These are phyloP conservation scores for Chloranthus sessilifolius DNA, from an alignment of 164 flowering plant species.

Conservation along the genomic window DNA sequence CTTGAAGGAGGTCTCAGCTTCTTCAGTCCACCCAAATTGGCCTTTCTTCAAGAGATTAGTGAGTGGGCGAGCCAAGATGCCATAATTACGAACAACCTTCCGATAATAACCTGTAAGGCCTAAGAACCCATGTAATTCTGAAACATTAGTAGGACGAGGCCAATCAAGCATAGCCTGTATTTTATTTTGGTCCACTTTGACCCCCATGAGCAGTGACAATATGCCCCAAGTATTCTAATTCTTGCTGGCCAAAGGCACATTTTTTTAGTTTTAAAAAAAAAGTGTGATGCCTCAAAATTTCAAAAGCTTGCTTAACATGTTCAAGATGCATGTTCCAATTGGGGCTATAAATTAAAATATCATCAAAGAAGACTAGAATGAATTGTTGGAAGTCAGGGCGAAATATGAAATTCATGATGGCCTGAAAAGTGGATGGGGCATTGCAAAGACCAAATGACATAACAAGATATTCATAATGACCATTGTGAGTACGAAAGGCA, in stretches of 20 bases:
- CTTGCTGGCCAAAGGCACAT: not conserved
- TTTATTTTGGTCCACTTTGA: not conserved
- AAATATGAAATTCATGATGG: not conserved
- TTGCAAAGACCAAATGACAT: too few species aligned
- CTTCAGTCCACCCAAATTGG: not conserved
- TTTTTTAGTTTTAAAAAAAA: not conserved
- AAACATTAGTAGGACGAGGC: not conserved
- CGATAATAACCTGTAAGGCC: not conserved
- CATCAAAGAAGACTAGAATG: not conserved
- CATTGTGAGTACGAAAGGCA: not conserved
- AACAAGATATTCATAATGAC: not conserved
- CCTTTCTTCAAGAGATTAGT: not conserved
- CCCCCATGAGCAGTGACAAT: not conserved
- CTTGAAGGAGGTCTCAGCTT: not conserved
- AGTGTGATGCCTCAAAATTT: not conserved
- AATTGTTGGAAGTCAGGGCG: not conserved
- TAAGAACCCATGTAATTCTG: not conserved
- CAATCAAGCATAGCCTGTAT: not conserved
- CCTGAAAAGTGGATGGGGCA: not conserved
- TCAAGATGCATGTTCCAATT: not conserved
- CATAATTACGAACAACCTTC: not conserved
- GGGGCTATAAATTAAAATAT: not conserved
- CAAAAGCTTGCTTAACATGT: not conserved
- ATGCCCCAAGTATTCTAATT: constrained; percentile 1
- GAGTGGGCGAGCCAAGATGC: not conserved